Evolutionary conservation across 768 basidiomycete genomes (phyloP).

Genomic region (Lyophyllum decastes): DNA sequence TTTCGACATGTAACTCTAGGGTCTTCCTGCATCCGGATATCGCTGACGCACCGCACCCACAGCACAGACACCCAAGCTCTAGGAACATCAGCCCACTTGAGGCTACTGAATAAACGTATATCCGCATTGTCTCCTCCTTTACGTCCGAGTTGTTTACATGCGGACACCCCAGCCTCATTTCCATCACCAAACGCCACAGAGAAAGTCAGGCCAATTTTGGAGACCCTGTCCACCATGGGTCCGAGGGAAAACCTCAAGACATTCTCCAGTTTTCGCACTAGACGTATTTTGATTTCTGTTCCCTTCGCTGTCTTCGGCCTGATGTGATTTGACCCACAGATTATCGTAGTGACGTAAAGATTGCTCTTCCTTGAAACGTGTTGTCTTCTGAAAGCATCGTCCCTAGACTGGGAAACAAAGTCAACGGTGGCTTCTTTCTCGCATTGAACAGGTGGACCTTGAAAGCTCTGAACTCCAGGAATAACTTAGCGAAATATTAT

Average conservation of each 20-base stretch:
- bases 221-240: conserved; percentile 66
- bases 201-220: conserved; percentile 57
- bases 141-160: conserved; percentile 21
- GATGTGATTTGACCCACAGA: conserved; percentile 36
- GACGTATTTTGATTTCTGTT: conserved; percentile 49
- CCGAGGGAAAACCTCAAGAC: conserved; percentile 62
- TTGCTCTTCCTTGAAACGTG: conserved; percentile 16
- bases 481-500: neutral
- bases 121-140: conserved; percentile 15
- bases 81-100: conserved; percentile 40
- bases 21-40: conserved; percentile 6
- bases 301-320: conserved; percentile 10
- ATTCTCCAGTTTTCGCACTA: conserved; percentile 73
- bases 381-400: conserved; percentile 18
- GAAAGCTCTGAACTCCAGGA: conserved; percentile 4
- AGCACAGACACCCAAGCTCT: conserved; percentile 79
- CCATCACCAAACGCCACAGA: conserved; percentile 62
- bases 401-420: conserved; percentile 71
- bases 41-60: conserved; percentile 15
- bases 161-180: conserved; percentile 45
- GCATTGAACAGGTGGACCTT: conserved; percentile 57
- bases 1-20: conserved; percentile 74
- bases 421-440: conserved; percentile 75
- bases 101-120: conserved; percentile 39
- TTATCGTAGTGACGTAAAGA: conserved; percentile 71